Percentiles rank a stretch among this genome's conserved stretches.
Conservation (phyloP, 2,329 filamentous ascomycete species). For the Aureobasidium pullulans region DNA sequence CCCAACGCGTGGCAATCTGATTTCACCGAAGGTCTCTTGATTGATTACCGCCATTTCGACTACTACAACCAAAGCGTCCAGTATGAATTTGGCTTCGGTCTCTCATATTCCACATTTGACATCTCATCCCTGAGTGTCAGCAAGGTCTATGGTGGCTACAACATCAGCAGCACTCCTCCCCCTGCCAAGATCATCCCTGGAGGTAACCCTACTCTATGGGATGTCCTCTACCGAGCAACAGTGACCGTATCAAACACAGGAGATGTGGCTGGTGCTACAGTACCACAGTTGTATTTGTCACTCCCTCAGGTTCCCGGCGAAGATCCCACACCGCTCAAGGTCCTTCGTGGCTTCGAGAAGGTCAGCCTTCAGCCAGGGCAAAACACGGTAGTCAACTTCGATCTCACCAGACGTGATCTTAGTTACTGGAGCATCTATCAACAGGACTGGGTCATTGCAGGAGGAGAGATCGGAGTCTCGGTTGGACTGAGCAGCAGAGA, state of each 20-base stretch:
- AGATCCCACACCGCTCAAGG: conserved; percentile 46
- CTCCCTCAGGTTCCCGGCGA: conserved; percentile 48
- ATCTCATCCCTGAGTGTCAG: conserved; percentile 46
- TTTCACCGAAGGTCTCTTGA: conserved; percentile 45
- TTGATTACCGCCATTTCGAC: conserved; percentile 50
- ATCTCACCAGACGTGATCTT: conserved; percentile 33
- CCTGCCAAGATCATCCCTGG: conserved; percentile 38
- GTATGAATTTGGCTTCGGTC: conserved; percentile 30
- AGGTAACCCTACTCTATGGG: conserved; percentile 57
- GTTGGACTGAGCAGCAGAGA: conserved; percentile 25
- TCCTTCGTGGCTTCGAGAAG: conserved; percentile 39
- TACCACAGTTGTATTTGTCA: conserved; percentile 51
- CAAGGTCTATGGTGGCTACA: conserved; percentile 18
- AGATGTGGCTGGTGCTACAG: conserved; percentile 52
- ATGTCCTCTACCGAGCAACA: conserved; percentile 59
- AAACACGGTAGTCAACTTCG: conserved; percentile 25
- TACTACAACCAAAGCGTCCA: conserved; percentile 26
- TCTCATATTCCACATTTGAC: conserved; percentile 31
- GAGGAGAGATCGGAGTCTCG: conserved; percentile 18
- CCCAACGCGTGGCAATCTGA: conserved; percentile 39
- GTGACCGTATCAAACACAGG: conserved; percentile 65
- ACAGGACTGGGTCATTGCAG: conserved; percentile 30
- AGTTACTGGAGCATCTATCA: conserved; percentile 34
- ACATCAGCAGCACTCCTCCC: conserved; percentile 43
- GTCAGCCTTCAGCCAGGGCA: conserved; percentile 24